These are phyloP conservation scores for Sporodiniella umbellata DNA, from an alignment of 371 early-diverging fungal species.

Conservation along the genomic window DNA sequence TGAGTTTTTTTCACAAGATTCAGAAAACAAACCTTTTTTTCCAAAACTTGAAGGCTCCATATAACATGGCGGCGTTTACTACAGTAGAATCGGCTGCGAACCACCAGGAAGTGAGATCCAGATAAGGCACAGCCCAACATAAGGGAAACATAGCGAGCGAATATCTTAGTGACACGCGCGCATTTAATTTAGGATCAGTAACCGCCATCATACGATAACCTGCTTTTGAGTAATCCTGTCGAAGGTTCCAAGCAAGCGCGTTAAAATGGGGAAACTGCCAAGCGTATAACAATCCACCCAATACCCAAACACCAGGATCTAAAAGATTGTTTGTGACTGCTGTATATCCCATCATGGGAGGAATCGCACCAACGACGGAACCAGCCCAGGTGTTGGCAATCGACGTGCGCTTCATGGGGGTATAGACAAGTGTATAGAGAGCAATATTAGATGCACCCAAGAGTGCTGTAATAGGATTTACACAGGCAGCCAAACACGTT, in stretches of 20 bases:
- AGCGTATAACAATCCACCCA: constrained; percentile 82
- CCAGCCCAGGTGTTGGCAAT: constrained; percentile 97
- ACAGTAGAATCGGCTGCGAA: constrained; percentile 76
- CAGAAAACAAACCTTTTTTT: constrained; percentile 33
- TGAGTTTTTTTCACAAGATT: neutral
- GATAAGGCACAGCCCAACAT: constrained; percentile 51
- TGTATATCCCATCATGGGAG: constrained; percentile 97
- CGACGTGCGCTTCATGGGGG: constrained; percentile 91
- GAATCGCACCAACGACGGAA: constrained; percentile 93
- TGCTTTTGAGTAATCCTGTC: constrained; percentile 94
- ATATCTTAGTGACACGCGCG: constrained; percentile 84
- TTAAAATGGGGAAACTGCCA: constrained; percentile 99
- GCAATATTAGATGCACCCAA: constrained; percentile 85
- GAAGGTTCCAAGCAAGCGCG: constrained; percentile 85
- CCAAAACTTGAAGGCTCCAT: constrained; percentile 77
- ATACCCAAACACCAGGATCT: constrained; percentile 77
- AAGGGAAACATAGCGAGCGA: constrained; percentile 85
- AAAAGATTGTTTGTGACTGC: constrained; percentile 74
- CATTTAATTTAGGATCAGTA: constrained; percentile 83
- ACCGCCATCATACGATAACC: constrained; percentile 96
- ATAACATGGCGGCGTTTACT: constrained; percentile 72
- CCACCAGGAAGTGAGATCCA: constrained; percentile 79
- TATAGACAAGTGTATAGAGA: constrained; percentile 89
- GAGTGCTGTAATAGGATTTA: constrained; percentile 81
- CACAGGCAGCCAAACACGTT: constrained; percentile 61